Evolutionary conservation across 2,329 filamentous ascomycete species (phyloP).

Genomic region (Simplicillium aogashimaense): DNA sequence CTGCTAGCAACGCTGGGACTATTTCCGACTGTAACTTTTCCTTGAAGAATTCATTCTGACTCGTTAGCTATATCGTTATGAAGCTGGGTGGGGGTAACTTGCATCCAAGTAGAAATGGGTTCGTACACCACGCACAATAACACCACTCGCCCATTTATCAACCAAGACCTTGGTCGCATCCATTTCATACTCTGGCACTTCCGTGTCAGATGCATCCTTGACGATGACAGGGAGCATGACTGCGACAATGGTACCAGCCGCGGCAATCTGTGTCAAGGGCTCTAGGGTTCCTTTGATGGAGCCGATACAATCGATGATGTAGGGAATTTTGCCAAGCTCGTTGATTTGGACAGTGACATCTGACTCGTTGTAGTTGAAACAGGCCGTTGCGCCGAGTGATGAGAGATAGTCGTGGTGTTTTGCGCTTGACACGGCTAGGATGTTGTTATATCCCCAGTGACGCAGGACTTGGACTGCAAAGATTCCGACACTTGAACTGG

Average conservation of each 20-base stretch:
- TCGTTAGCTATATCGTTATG: background rate
- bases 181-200: constrained; percentile 43
- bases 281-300: constrained; percentile 33
- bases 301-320: constrained; percentile 47
- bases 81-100: constrained; percentile 1
- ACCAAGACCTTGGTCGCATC: constrained; percentile 29
- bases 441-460: constrained; percentile 40
- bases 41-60: constrained; percentile 44
- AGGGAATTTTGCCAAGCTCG: constrained; percentile 22
- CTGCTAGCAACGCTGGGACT: constrained; percentile 34
- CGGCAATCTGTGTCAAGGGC: constrained; percentile 40
- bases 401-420: constrained; percentile 33
- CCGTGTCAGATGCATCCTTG: constrained; percentile 34
- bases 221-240: constrained; percentile 51
- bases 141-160: constrained; percentile 40
- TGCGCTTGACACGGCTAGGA: constrained; percentile 37
- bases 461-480: constrained; percentile 38
- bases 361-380: constrained; percentile 35
- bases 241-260: constrained; percentile 39
- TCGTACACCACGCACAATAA: constrained; percentile 41
- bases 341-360: constrained; percentile 25
- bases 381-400: constrained; percentile 30
- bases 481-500: constrained; percentile 40
- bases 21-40: constrained; percentile 44
- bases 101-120: constrained; percentile 26